Evolutionary conservation across 2,329 filamentous ascomycete species (phyloP), one percentile per base, ranked within the genome.

Genomic region (Fusarium stilboides): DNA sequence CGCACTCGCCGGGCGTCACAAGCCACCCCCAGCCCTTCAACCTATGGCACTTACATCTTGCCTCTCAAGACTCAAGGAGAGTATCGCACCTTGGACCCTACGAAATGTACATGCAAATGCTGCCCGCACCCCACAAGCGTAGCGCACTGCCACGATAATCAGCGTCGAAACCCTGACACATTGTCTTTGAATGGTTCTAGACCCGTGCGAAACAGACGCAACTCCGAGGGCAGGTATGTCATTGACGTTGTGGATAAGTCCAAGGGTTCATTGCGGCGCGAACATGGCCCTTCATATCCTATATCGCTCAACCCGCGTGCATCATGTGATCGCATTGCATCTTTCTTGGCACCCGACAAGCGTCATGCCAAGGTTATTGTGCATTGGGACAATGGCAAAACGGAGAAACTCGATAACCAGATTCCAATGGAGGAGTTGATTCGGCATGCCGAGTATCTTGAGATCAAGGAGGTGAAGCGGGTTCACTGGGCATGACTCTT

Each of bases 371-470:
- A 72, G 57, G 73, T 77, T 5, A 10, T 75, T 26, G 76, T 78
- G 31, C 69, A 70, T 37, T 79, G 76, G 77, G 39, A 61, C 14
- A 63, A 76, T 51, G 75, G 72, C 17, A 62, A 52, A 9, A 43
- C 36, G 4, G 75, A 78, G 61, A 45, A 42, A 9, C 65, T 79
- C 14, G 70, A 69, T 37, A 57, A 64, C 3, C 26, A 58, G 15
- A 59, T 77, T 7, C 54, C 63, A 15, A 37, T 77, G 46, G 46
- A 60, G 6, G 73, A 76, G 22, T 40, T 79, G 22, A 51, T 57
- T 36, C 47, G 52, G 10, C 46, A 57, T 15, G 74, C 62, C 3
- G 55, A 56, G 22, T 66, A 59, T 44, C 64, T 78, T 2, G 68
- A 76, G 43, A 64, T 79, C 33, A 69, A 65, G 50, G 59, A 69